Evolutionary conservation across 129 eudicot genomes (phyloP).

Genomic region (Ambrosia trifida): DNA sequence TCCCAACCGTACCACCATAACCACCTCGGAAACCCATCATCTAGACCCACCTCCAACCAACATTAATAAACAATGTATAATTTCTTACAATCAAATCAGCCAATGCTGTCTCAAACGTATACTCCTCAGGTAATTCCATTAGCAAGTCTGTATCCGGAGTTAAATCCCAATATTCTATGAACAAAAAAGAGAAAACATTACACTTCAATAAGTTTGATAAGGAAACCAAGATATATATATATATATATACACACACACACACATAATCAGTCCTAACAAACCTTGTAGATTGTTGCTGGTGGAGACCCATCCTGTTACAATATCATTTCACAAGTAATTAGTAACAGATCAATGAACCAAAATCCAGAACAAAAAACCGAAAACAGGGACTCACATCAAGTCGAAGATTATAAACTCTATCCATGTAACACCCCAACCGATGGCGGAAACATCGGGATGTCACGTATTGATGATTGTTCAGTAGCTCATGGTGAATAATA

Average conservation of each 20-base stretch:
- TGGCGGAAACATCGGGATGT: too few relatives aligned
- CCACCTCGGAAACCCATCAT: too few relatives aligned
- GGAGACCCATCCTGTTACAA: slow-evolving; percentile 60
- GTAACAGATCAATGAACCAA: not conserved
- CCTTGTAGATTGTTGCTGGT: slow-evolving; percentile 53
- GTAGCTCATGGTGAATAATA: too few relatives aligned
- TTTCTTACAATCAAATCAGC: slow-evolving; percentile 78
- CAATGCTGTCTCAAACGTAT: slow-evolving; percentile 78
- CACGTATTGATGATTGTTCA: too few relatives aligned
- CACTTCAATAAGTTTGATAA: not conserved
- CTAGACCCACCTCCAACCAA: too few relatives aligned
- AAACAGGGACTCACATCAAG: slow-evolving; percentile 50
- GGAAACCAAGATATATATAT: too few relatives aligned
- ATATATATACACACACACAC: too few relatives aligned
- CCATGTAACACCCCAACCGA: too few relatives aligned
- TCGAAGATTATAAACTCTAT: slow-evolving; percentile 40
- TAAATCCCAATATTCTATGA: slow-evolving; percentile 84
- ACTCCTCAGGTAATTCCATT: slow-evolving; percentile 73
- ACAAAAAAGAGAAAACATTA: slow-evolving; percentile 17
- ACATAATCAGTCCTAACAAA: slow-evolving; percentile 20
- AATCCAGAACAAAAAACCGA: not conserved
- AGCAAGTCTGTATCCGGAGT: slow-evolving; percentile 77
- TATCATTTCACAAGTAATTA: slow-evolving; percentile 9
- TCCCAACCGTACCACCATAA: too few relatives aligned
- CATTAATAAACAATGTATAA: not conserved